Percentiles rank a stretch among this genome's conserved stretches.
These are phyloP conservation scores for Neltuma alba DNA, from an alignment of 306 rosid species.

Conservation along the genomic window DNA sequence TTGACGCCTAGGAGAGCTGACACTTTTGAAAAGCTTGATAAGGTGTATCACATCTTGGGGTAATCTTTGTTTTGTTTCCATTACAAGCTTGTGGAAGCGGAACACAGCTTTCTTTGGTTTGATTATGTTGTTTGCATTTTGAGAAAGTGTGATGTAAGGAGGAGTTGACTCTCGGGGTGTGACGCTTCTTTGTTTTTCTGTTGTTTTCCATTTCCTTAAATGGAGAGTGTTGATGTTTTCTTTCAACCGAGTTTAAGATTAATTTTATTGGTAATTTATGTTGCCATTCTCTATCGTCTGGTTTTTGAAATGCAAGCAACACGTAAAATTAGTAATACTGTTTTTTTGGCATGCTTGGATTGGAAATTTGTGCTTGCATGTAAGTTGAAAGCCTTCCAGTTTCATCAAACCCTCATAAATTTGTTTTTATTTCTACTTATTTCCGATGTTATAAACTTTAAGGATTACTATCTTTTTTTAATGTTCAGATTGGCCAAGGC, in stretches of 20 bases:
- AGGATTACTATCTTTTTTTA: constrained; percentile 25
- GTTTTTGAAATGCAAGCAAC: constrained; percentile 25
- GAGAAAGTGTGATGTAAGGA: constrained; percentile 15
- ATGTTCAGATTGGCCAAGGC: constrained; percentile 86
- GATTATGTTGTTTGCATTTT: constrained; percentile 36
- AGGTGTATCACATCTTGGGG: constrained; percentile 54
- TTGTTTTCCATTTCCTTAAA: constrained; percentile 22
- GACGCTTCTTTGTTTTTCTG: constrained; percentile 2
- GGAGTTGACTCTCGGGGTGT: background rate
- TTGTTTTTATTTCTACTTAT: background rate
- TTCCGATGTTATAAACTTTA: constrained; percentile 5
- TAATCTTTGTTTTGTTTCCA: constrained; percentile 13
- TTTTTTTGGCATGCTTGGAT: background rate
- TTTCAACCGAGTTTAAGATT: constrained; percentile 32
- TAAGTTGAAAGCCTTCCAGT: constrained; percentile 17
- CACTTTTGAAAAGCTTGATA: constrained; percentile 90
- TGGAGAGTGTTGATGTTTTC: constrained; percentile 13
- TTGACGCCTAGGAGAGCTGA: constrained; percentile 93
- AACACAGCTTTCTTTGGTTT: constrained; percentile 9
- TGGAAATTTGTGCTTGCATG: background rate
- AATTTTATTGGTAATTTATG: constrained; percentile 16
- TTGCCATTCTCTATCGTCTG: constrained; percentile 24
- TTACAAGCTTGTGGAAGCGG: constrained; percentile 9
- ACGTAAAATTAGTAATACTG: constrained; percentile 28
- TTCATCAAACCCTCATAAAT: background rate